Evolutionary conservation across 2,329 filamentous ascomycete species (phyloP).

Genomic region (Nakataea oryzae): DNA sequence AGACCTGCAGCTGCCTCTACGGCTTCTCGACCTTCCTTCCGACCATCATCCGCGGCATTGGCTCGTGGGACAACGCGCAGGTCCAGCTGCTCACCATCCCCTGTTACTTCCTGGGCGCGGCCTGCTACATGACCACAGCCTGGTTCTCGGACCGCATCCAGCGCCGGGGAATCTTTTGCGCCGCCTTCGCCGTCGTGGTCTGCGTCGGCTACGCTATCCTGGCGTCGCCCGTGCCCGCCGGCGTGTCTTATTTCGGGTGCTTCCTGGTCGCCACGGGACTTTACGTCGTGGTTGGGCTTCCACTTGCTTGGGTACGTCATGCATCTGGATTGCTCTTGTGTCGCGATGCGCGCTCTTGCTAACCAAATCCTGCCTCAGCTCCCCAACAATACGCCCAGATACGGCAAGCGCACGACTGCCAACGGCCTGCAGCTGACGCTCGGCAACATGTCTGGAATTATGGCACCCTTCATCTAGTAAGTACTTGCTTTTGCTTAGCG

Average conservation of each 20-base stretch:
- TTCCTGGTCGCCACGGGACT: slow-evolving; percentile 67
- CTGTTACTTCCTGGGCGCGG: slow-evolving; percentile 63
- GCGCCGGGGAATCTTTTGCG: slow-evolving; percentile 52
- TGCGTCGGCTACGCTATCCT: slow-evolving; percentile 61
- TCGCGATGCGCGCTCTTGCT: background rate
- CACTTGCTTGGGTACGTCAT: slow-evolving; percentile 37
- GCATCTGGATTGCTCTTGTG: background rate
- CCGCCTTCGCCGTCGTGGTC: slow-evolving; percentile 51
- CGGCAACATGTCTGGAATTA: slow-evolving; percentile 37
- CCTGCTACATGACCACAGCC: slow-evolving; percentile 56
- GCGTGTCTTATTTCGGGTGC: slow-evolving; percentile 61
- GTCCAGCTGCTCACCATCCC: slow-evolving; percentile 71
- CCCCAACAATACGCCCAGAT: slow-evolving; percentile 60
- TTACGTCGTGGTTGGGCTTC: slow-evolving; percentile 49
- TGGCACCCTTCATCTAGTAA: slow-evolving; percentile 57
- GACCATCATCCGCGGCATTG: slow-evolving; percentile 64
- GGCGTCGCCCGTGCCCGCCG: slow-evolving; percentile 46
- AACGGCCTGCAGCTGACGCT: slow-evolving; percentile 8
- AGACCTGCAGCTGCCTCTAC: slow-evolving; percentile 9
- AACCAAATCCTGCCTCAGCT: background rate
- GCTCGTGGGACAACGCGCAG: slow-evolving; percentile 49
- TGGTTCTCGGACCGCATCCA: slow-evolving; percentile 59
- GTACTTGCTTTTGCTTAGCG: slow-evolving; percentile 5
- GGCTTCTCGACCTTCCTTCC: slow-evolving; percentile 70
- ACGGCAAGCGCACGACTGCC: slow-evolving; percentile 52